Evolutionary conservation across 2,329 filamentous ascomycete species (phyloP).

Genomic region (Penicillium psychrosexuale): DNA sequence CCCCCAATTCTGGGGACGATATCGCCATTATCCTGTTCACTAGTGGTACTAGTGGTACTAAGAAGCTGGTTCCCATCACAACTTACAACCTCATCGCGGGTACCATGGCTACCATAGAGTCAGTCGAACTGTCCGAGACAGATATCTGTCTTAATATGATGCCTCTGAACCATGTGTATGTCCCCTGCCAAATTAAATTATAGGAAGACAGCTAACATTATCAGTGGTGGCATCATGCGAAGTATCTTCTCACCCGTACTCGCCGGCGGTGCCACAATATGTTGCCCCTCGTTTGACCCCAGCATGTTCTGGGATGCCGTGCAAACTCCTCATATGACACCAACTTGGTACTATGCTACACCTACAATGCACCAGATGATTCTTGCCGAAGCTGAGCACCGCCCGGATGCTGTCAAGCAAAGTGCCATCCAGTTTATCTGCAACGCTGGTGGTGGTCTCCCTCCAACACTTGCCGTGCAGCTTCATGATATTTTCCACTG

Average conservation of each 20-base stretch:
- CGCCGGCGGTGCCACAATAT: constrained; percentile 54
- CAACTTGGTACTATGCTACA: constrained; percentile 59
- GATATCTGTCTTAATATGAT: constrained; percentile 60
- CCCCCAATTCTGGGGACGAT: constrained; percentile 47
- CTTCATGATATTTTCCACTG: constrained; percentile 53
- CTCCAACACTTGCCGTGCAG: constrained; percentile 51
- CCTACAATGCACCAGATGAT: constrained; percentile 58
- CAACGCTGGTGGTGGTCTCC: constrained; percentile 54
- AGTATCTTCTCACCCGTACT: constrained; percentile 57
- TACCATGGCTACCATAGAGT: constrained; percentile 53
- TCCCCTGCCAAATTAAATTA: constrained; percentile 3
- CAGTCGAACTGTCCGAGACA: constrained; percentile 48
- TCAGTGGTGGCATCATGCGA: constrained; percentile 52
- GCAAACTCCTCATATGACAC: constrained; percentile 39
- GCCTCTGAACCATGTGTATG: constrained; percentile 57
- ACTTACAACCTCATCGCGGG: constrained; percentile 52
- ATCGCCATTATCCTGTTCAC: constrained; percentile 55
- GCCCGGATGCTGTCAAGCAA: constrained; percentile 42
- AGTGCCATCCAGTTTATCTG: constrained; percentile 53
- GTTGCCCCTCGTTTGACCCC: constrained; percentile 54
- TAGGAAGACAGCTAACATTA: not conserved
- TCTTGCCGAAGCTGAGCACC: constrained; percentile 45
- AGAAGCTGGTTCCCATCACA: constrained; percentile 56
- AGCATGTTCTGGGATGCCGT: constrained; percentile 57
- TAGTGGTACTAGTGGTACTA: constrained; percentile 57